Evolutionary conservation across 805 yeast genomes (phyloP).

Genomic region (Clavispora phyllophila): DNA sequence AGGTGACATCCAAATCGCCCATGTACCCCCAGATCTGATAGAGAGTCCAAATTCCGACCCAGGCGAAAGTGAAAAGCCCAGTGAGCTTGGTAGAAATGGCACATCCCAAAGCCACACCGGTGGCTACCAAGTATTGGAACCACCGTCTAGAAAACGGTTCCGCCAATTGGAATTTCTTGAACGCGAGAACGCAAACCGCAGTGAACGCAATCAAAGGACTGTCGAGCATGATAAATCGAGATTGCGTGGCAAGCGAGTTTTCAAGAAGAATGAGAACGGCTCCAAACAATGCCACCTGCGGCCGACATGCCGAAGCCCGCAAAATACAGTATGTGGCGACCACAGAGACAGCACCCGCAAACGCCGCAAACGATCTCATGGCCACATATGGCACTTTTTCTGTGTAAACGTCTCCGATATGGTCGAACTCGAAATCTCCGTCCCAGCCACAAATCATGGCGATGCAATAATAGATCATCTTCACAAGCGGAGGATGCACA

Average conservation of each 20-base stretch:
- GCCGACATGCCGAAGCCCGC: conserved; percentile 50
- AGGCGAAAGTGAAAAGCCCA: conserved; percentile 61
- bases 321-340: conserved; percentile 51
- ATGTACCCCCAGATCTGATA: conserved; percentile 60
- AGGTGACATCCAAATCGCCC: conserved; percentile 59
- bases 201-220: conserved; percentile 41
- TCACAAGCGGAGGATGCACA: conserved; percentile 69
- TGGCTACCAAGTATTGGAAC: conserved; percentile 44
- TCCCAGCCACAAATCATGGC: conserved; percentile 51
- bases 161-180: conserved; percentile 45
- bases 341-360: conserved; percentile 50
- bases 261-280: conserved; percentile 54
- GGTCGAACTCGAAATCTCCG: conserved; percentile 32
- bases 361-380: conserved; percentile 54
- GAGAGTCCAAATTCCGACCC: conserved; percentile 50
- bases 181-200: conserved; percentile 46
- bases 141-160: conserved; percentile 45
- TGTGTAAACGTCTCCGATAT: conserved; percentile 39
- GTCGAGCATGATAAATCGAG: conserved; percentile 45
- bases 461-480: conserved; percentile 51
- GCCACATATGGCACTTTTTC: conserved; percentile 42
- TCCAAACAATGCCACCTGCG: conserved; percentile 46
- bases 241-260: conserved; percentile 57
- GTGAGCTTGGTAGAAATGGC: conserved; percentile 62
- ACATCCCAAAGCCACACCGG: conserved; percentile 52